Base-by-base conservation (phyloP, 768 basidiomycete species). In the Crepidotus variabilis region DNA sequence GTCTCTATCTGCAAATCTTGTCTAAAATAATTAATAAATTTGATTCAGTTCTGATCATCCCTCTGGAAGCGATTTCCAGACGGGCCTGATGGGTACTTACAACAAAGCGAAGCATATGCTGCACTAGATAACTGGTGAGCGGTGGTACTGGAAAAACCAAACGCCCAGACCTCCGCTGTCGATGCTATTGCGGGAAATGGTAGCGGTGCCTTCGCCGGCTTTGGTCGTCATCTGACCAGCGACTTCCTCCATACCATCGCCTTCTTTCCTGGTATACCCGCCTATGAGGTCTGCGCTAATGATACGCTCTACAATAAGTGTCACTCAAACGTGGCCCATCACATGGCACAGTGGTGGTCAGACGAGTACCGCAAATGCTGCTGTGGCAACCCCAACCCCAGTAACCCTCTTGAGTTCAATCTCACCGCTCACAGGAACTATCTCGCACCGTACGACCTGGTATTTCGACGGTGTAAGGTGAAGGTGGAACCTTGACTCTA, bases 191-290 rank as follows among this genome's bases (percentile, higher is more conserved):
- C 46, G 10, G 22, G 33, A 18, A 60, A 60, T 34, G 20, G 36
- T 2, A 39, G 28, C 24, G 18, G 7, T 13, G 60, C 52, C 8
- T 60, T 60, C 47, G 33, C 36, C 7, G 60, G 60, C 9, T 57
- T 60, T 55, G 60, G 60, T 4, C 36, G 60, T 5, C 60, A 60
- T 39, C 52, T 60, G 4, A 57, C 57, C 3, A 60, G 58, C 33
- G 60, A 60, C 49, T 58, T 60, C 46, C 53, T 57, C 1, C 50
- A 48, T 45, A 28, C 36, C n/a, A 39, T 43, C 8, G 28, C 28
- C 13, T 45, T 57, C 23, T 47, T 47, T 54, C 53, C 53, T 47
- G 53, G 53, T 6, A 46, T 36, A 13, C 56, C 43, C 35, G 35
- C 35, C 35, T 36, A 36, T 16, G 9, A 36, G 9, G 9, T 36